Conservation (phyloP, 208 protist genomes). For the Acanthamoeba healyi region DNA sequence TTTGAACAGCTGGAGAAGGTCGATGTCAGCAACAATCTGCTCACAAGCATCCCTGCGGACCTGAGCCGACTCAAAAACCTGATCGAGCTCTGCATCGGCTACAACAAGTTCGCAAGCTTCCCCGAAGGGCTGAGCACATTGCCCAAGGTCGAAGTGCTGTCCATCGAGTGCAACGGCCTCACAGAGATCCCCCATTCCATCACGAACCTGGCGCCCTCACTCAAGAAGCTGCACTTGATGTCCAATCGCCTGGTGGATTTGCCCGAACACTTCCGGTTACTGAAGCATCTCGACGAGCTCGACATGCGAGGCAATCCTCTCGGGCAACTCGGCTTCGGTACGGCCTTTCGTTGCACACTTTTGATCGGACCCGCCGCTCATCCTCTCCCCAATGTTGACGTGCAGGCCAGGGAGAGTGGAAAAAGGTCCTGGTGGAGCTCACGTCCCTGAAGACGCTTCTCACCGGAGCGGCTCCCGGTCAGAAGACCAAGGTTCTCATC, state of each 20-base stretch:
- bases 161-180: slow-evolving; percentile 59
- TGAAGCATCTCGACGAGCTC: slow-evolving; percentile 66
- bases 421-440: slow-evolving; percentile 63
- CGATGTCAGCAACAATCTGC: slow-evolving; percentile 60
- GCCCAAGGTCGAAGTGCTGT: slow-evolving; percentile 61
- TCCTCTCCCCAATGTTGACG: not conserved
- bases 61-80: slow-evolving; percentile 66
- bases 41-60: slow-evolving; percentile 33
- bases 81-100: slow-evolving; percentile 53
- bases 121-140: slow-evolving; percentile 62
- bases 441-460: slow-evolving; percentile 69
- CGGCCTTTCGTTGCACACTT: not conserved
- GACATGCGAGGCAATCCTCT: slow-evolving; percentile 68
- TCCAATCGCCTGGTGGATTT: slow-evolving; percentile 43
- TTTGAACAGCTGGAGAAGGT: slow-evolving; percentile 62
- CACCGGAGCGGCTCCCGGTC: slow-evolving; percentile 30
- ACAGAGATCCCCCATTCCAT: slow-evolving; percentile 13
- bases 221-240: slow-evolving; percentile 68
- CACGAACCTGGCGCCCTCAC: not conserved
- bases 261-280: slow-evolving; percentile 61
- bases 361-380: not conserved
- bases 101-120: slow-evolving; percentile 65
- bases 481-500: slow-evolving; percentile 63
- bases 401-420: slow-evolving; percentile 66
- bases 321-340: slow-evolving; percentile 70